Evolutionary conservation across 768 basidiomycete species (phyloP), one percentile per base, ranked within the genome.

Genomic region (Boletus vinaceobasis): DNA sequence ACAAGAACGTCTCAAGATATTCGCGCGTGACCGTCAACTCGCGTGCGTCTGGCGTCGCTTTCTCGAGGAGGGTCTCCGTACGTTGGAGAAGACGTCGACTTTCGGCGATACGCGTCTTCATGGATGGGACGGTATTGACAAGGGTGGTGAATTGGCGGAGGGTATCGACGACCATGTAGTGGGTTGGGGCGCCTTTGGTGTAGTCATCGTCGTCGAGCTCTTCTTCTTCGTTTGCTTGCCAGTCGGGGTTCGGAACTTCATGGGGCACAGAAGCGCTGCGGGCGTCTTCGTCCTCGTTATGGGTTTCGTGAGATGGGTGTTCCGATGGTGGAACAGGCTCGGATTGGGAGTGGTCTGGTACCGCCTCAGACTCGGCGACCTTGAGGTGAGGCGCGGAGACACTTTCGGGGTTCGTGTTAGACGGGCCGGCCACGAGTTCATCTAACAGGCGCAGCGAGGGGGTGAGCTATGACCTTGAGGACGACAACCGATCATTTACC

Each of bases 61-160:
- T 59, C 1, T 62, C 50, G 15, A 70, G 57, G 9, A 57, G 5
- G 5, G 29, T 21, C 26, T 61, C 42, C 1, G 64, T 38, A 2
- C 62, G 69, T 8, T 50, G 46, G 8, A 69, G 52, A 26, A 72
- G 47, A 14, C 50, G 48, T 23, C 51, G 49, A 21, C 37, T 38
- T 43, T 70, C 69, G 32, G 57, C 62, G 31, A 71, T 36, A 39
- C 58, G 52, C 10, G 46, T 27, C 19, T 66, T 53, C 45, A 66
- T 59, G n/a, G 31, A 29, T 4, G 66, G 69, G 26, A 60, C 45
- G 8, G 32, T 40, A 37, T 72, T 56, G 32, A 59, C 58, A 38
- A 70, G 61, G 1, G 32, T 50, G 17, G 69, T 70, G 50, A 61
- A 59, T 51, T 58, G 56, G 14, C 69, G 65, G n/a, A 70, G 69